Evolutionary conservation across 2,329 filamentous ascomycete species (phyloP).

Genomic region (Trichophyton simii): DNA sequence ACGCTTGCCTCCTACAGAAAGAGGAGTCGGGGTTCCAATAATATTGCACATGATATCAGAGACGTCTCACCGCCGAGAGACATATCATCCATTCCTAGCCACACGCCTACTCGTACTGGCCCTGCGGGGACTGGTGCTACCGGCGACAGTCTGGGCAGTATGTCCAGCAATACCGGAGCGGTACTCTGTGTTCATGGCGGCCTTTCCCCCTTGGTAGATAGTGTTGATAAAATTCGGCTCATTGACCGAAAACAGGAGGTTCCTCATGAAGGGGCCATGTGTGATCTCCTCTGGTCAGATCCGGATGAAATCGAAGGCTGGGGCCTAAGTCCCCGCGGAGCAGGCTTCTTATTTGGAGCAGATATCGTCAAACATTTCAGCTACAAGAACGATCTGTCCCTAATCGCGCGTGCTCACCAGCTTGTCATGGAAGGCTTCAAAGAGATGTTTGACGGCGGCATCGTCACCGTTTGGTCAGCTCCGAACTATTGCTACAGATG

Average conservation of each 20-base stretch:
- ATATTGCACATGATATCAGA: constrained; percentile 25
- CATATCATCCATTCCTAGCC: constrained; percentile 31
- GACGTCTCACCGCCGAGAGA: constrained; percentile 30
- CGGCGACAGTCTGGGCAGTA: constrained; percentile 47
- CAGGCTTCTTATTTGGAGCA: constrained; percentile 83
- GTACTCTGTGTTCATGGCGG: constrained; percentile 94
- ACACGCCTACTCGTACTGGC: constrained; percentile 46
- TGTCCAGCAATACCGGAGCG: constrained; percentile 53
- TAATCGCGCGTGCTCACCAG: constrained; percentile 91
- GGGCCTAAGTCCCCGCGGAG: constrained; percentile 85
- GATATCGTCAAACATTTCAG: constrained; percentile 97
- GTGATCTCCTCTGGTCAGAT: constrained; percentile 94
- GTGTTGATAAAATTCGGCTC: constrained; percentile 86
- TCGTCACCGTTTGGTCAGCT: constrained; percentile 97
- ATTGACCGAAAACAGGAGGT: constrained; percentile 97
- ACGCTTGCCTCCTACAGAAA: constrained; percentile 44
- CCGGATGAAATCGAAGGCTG: constrained; percentile 96
- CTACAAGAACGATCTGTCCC: constrained; percentile 77
- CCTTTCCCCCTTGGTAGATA: constrained; percentile 79
- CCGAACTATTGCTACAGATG: constrained; percentile 96
- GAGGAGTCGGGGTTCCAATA: constrained; percentile 22
- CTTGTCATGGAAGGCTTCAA: constrained; percentile 99
- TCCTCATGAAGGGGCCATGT: constrained; percentile 97
- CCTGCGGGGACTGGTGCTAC: constrained; percentile 70
- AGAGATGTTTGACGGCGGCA: constrained; percentile 93